phyloP scores from a whole-genome alignment of 805 yeast species.

The Candida boleticola region DNA sequence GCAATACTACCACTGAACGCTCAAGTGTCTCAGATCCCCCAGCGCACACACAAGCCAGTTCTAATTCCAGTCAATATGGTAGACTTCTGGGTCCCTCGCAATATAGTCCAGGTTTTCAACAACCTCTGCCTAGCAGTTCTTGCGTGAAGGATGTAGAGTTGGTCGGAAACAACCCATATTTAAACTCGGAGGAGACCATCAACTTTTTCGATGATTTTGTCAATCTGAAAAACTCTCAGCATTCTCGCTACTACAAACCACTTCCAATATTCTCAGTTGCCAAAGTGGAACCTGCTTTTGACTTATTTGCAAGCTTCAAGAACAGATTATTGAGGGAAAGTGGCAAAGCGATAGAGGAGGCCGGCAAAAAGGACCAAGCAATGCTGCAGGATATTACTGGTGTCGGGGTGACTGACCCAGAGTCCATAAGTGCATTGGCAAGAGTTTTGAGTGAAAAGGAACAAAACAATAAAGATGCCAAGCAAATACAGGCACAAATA shows the following conservation, averaged over 20 bases:
- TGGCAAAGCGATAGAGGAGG: neutral
- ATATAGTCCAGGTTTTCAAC: too few relatives aligned
- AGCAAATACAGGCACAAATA: neutral
- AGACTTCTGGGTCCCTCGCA: too few relatives aligned
- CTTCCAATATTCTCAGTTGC: neutral
- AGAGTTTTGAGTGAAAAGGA: neutral
- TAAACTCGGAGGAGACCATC: neutral
- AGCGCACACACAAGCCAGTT: neutral
- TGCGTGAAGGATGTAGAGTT: too few relatives aligned
- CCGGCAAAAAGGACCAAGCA: too few relatives aligned
- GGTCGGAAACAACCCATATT: too few relatives aligned
- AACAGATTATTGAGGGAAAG: neutral
- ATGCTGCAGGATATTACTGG: too few relatives aligned
- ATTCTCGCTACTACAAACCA: neutral
- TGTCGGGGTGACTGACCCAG: too few relatives aligned
- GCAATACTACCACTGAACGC: neutral
- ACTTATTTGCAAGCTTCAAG: conserved; percentile 1
- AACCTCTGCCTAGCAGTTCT: too few relatives aligned
- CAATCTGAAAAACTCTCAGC: too few relatives aligned
- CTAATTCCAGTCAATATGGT: too few relatives aligned
- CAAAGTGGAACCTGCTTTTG: conserved; percentile 1
- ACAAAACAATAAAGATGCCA: neutral
- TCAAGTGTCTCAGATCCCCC: neutral
- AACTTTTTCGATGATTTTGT: neutral
- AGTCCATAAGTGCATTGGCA: too few relatives aligned